Percentiles rank a stretch among this genome's conserved stretches.
Conservation (phyloP, 2,329 filamentous ascomycete genomes). For the Verticillium tricorpus region DNA sequence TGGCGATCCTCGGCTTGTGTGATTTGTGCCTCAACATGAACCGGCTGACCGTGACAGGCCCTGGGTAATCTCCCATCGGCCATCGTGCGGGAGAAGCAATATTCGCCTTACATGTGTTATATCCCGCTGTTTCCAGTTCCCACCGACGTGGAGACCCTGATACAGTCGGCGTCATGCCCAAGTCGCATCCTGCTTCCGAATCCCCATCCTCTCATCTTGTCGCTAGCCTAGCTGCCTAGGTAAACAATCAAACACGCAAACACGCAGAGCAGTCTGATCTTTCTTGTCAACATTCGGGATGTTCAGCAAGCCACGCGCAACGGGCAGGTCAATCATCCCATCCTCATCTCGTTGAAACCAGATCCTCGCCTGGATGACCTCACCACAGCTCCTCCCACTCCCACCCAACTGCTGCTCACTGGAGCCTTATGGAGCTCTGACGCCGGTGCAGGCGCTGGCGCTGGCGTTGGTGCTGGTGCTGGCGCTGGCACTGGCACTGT, state of each 20-base stretch:
- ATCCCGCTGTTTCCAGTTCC: background rate
- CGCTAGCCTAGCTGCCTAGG: too few species aligned
- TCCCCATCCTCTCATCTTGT: background rate
- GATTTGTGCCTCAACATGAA: background rate
- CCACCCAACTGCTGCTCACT: background rate
- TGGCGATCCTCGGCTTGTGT: background rate
- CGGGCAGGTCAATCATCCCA: background rate
- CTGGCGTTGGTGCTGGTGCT: conserved; percentile 1
- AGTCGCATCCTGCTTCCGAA: background rate
- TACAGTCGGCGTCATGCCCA: background rate
- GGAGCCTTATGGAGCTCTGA: conserved; percentile 11
- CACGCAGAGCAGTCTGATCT: background rate
- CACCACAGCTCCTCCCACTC: background rate
- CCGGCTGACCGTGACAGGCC: background rate
- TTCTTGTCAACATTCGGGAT: background rate
- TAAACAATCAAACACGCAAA: too few species aligned
- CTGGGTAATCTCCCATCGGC: background rate
- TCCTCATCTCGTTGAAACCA: background rate
- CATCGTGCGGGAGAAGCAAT: background rate
- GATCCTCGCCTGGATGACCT: background rate
- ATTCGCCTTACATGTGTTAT: background rate
- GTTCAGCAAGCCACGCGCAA: background rate
- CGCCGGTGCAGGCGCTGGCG: conserved; percentile 4
- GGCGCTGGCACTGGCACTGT: too few species aligned
- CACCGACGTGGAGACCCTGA: background rate